Percentiles rank a stretch among this genome's conserved stretches.
phyloP scores from a whole-genome alignment of 1,284 basidiomycete genomes.

The Malassezia obtusa region DNA sequence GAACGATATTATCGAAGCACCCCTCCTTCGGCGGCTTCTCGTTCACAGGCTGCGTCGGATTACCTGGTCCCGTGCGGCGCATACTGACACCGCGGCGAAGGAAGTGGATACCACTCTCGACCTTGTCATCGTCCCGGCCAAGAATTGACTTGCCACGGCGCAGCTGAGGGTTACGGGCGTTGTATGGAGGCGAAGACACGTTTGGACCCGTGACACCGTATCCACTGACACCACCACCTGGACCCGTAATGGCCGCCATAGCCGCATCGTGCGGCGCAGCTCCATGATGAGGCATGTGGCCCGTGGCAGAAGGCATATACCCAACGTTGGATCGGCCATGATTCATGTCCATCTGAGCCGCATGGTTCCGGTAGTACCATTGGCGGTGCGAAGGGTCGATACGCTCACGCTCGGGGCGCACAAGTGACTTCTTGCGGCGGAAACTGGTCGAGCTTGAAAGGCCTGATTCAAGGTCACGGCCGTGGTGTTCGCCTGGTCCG shows the following conservation, averaged over 20 bases:
- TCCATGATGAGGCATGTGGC: conserved; percentile 45
- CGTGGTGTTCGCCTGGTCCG: conserved; percentile 5
- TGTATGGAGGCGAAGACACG: conserved; percentile 29
- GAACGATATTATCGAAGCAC: conserved; percentile 26
- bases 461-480: conserved; percentile 36
- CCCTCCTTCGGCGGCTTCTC: conserved; percentile 14
- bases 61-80: conserved; percentile 23
- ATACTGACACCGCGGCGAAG: conserved; percentile 45
- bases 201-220: conserved; percentile 32
- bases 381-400: conserved; percentile 89
- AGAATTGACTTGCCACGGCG: conserved; percentile 46
- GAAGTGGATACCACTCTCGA: conserved; percentile 46
- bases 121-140: conserved; percentile 45
- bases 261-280: conserved; percentile 31
- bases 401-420: conserved; percentile 87
- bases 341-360: conserved; percentile 59
- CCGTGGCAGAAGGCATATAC: conserved; percentile 46
- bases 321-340: conserved; percentile 30
- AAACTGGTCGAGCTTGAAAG: conserved; percentile 46
- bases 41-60: conserved; percentile 30
- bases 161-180: conserved; percentile 22
- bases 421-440: conserved; percentile 79
- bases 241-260: conserved; percentile 31
- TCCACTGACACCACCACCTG: conserved; percentile 45
- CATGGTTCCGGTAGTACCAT: conserved; percentile 88